phyloP scores from a whole-genome alignment of 2,329 filamentous ascomycete genomes.

The Microdochium bolleyi region DNA sequence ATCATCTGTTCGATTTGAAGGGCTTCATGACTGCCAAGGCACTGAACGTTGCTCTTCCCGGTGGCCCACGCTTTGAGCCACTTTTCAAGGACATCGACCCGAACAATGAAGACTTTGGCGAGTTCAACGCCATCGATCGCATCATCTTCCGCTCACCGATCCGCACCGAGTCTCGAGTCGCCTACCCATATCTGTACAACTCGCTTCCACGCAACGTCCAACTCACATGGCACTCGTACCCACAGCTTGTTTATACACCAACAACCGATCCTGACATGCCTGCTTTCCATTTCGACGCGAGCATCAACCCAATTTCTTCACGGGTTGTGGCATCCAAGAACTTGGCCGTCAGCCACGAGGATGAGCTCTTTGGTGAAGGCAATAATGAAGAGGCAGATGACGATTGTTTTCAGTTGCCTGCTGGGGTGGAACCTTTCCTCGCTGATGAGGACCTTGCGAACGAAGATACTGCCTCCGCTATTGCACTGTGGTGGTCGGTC shows the following conservation, averaged over 20 bases:
- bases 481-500: constrained; percentile 96
- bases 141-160: constrained; percentile 97
- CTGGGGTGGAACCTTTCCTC: constrained; percentile 77
- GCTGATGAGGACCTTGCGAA: constrained; percentile 84
- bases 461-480: constrained; percentile 81
- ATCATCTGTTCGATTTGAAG: constrained; percentile 92
- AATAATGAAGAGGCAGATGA: constrained; percentile 69
- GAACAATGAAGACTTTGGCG: constrained; percentile 97
- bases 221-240: constrained; percentile 87
- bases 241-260: constrained; percentile 84
- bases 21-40: constrained; percentile 96
- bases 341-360: constrained; percentile 83
- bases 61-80: constrained; percentile 92
- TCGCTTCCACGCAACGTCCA: constrained; percentile 91
- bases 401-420: constrained; percentile 76
- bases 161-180: constrained; percentile 90
- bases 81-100: constrained; percentile 98
- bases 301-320: constrained; percentile 95
- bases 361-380: constrained; percentile 80
- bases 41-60: constrained; percentile 94
- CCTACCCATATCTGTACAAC: constrained; percentile 93
- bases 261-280: constrained; percentile 84
- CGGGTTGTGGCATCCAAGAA: constrained; percentile 92
- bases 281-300: constrained; percentile 96
- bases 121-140: constrained; percentile 98